Percentiles rank a stretch among this genome's conserved stretches.
phyloP scores from a whole-genome alignment of 164 flowering plant genomes.

The Santalum album region DNA sequence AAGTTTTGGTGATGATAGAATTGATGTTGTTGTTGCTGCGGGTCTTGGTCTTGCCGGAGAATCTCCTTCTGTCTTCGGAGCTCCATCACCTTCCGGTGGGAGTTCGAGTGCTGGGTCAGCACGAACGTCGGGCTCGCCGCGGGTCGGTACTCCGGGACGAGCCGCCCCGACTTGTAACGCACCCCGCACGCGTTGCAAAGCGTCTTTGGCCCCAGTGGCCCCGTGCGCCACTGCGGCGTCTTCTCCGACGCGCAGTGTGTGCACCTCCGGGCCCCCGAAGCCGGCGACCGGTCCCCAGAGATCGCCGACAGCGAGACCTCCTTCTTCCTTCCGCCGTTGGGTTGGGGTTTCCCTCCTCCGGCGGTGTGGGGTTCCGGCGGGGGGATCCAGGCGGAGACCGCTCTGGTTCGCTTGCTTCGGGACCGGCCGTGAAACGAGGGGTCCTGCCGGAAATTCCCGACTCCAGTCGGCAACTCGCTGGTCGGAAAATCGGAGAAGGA shows the following conservation, averaged over 20 bases:
- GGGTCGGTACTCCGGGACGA: constrained; percentile 63
- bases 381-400: constrained; percentile 12
- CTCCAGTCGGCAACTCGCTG: constrained; percentile 13
- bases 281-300: constrained; percentile 4
- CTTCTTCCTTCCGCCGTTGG: neutral
- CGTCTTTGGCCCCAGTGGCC: constrained; percentile 61
- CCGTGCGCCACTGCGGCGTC: constrained; percentile 71
- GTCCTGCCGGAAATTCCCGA: constrained; percentile 11
- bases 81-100: constrained; percentile 64
- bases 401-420: constrained; percentile 35
- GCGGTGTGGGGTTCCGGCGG: constrained; percentile 8
- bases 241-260: constrained; percentile 60
- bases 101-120: constrained; percentile 55
- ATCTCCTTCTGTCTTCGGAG: constrained; percentile 51
- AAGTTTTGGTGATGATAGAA: constrained; percentile 13
- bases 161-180: constrained; percentile 58
- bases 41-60: constrained; percentile 13
- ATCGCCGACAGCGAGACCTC: constrained; percentile 4
- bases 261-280: constrained; percentile 30
- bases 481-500: constrained; percentile 32
- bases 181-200: constrained; percentile 66
- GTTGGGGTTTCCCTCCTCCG: constrained; percentile 7
- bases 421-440: constrained; percentile 23
- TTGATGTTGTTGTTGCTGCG: constrained; percentile 9
- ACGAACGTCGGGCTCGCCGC: constrained; percentile 68